Evolutionary conservation across 2,329 filamentous ascomycete genomes (phyloP).

Genomic region (Periconia sp.): DNA sequence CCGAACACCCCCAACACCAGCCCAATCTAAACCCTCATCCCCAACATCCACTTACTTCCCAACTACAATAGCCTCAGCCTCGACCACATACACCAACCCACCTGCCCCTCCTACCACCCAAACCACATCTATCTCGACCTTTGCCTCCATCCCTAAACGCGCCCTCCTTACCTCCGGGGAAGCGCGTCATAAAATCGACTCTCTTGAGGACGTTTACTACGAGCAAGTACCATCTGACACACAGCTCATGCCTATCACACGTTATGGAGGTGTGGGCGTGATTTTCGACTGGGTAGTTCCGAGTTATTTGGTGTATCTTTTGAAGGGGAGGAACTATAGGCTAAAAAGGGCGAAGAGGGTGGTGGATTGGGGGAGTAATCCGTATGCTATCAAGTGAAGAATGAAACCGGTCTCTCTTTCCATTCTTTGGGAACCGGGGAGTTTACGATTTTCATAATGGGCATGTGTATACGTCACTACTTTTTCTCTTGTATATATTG

Average conservation of each 20-base stretch:
- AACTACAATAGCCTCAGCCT: background rate
- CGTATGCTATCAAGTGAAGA: background rate
- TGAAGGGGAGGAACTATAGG: constrained; percentile 12
- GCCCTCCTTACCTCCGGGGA: constrained; percentile 19
- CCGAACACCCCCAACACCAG: too few species aligned
- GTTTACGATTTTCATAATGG: too few species aligned
- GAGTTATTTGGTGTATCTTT: constrained; percentile 19
- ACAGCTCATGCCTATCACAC: constrained; percentile 37
- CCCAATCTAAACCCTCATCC: too few species aligned
- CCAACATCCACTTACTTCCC: background rate
- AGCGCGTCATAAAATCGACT: constrained; percentile 18
- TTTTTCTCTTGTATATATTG: too few species aligned
- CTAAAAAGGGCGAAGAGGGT: constrained; percentile 5
- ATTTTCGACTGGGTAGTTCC: constrained; percentile 41
- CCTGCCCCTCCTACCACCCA: background rate
- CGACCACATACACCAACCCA: background rate
- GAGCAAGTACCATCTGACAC: constrained; percentile 15
- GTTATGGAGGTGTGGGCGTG: constrained; percentile 44
- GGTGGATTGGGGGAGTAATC: constrained; percentile 11
- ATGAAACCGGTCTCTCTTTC: too few species aligned
- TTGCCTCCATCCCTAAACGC: background rate
- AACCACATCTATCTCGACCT: constrained; percentile 5
- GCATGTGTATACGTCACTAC: too few species aligned
- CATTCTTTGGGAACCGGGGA: too few species aligned
- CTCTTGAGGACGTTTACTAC: constrained; percentile 28